phyloP scores from a whole-genome alignment of 768 basidiomycete species.

The Suillus sp. region DNA sequence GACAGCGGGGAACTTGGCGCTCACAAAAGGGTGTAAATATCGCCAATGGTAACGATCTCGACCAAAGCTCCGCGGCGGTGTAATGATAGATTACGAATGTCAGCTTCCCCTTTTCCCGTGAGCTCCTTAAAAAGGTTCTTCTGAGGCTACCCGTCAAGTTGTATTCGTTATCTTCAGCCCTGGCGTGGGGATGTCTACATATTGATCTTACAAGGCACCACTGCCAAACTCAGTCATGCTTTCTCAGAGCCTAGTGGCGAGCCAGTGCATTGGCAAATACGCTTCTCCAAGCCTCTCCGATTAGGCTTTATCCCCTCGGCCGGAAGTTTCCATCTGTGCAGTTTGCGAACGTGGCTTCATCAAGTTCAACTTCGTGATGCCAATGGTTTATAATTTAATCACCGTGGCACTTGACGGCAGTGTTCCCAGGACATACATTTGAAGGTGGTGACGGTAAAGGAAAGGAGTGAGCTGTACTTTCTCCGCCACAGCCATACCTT shows the following conservation, averaged over 20 bases:
- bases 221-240: slow-evolving; percentile 41
- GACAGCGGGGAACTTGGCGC: slow-evolving; percentile 49
- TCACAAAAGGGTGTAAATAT: slow-evolving; percentile 37
- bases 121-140: slow-evolving; percentile 7
- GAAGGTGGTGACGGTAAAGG: slow-evolving; percentile 36
- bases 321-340: slow-evolving; percentile 37
- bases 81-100: slow-evolving; percentile 63
- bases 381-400: slow-evolving; percentile 48
- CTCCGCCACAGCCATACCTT: too few species aligned
- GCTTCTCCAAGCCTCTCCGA: slow-evolving; percentile 30
- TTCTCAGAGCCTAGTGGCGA: slow-evolving; percentile 28
- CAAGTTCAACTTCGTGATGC: slow-evolving; percentile 43
- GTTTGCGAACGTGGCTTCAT: slow-evolving; percentile 49
- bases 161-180: slow-evolving; percentile 50
- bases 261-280: slow-evolving; percentile 34
- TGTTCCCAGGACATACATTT: slow-evolving; percentile 41
- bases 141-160: slow-evolving; percentile 50
- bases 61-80: slow-evolving; percentile 53
- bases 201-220: slow-evolving; percentile 41
- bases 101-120: slow-evolving; percentile 19
- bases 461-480: too few species aligned
- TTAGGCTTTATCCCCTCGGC: slow-evolving; percentile 43
- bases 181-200: slow-evolving; percentile 39
- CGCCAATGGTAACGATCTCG: slow-evolving; percentile 41
- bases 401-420: slow-evolving; percentile 38